Evolutionary conservation across 2,329 filamentous ascomycete species (phyloP), one percentile per base, ranked within the genome.

Genomic region (Aureobasidium sp.): DNA sequence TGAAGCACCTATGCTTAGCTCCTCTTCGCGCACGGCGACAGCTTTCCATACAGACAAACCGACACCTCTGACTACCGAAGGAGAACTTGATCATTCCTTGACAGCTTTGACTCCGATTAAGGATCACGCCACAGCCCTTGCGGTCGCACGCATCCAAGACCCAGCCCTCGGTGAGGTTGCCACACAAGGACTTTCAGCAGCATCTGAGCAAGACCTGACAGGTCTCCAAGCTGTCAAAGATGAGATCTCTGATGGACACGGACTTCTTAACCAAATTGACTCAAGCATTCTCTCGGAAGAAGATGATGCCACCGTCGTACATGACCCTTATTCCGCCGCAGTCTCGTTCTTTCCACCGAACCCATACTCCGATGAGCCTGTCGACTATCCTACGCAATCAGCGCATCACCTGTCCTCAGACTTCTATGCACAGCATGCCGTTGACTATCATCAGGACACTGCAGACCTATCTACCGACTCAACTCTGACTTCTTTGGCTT

Each of bases 281-380:
- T 29, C 31, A 9, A 36, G 41, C 15, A 47, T 58, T 3, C 12
- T 58, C 7, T 27, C 42, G 8, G 20, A 47, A 47, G 55, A 58
- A n/a, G 29, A 45, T 20, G 55, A 58, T 25, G n/a, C 7, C 14
- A 47, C 55, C 27, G 55, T 58, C n/a, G 14, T 58, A 5, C 55
- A 58, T 34, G 31, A 58, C 29, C 55, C 55, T 3, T 58, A 29
- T 27, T 36, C 20, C 5, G 52, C 52, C 11, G 29, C 55, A 17
- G 20, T 25, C 8, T 58, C 55, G 3, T 58, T 58, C 15, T 58
- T 58, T 9, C 55, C 55, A 29, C 55, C 55, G 1, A 58, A 58
- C 15, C 42, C 55, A 20, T 58, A 58, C 14, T 27, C 42, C 2
- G 5, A 44, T 12, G 12, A 4, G 9, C 39, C 31, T 5, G 6